Evolutionary conservation across 1,139 yeast species (phyloP), one percentile per base, ranked within the genome.

Genomic region (Geotrichum macrosporum): DNA sequence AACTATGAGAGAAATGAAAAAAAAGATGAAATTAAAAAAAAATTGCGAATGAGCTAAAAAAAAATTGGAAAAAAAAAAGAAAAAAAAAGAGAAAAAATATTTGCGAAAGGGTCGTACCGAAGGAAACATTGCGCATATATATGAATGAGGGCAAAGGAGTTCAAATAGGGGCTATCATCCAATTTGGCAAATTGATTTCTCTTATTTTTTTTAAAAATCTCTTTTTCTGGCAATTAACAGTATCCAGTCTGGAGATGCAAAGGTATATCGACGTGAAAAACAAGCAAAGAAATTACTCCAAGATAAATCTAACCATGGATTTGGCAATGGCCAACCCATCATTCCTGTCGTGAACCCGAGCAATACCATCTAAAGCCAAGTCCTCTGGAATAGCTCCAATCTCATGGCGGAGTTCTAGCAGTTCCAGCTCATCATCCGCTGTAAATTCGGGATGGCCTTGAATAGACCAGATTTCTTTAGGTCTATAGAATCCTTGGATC

Each of bases 361-460:
- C 35, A 16, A 53, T 33, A 1, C 59, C 60, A 15, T 58, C 60
- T 9, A 50, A 48, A 8, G 56, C 54, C 31, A 50, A 44, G 3
- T 56, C 57, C 15, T 56, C 57, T 3, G 49, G 29, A 36, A 59
- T 46, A 6, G 46, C 27, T 3, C 64, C 61, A 10, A 40, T 30
- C 15, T 50, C 49, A 5, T 47, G 50, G 10, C 63, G 51, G 1
- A 33, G 35, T 3, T 55, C 51, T 4, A 58, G 53, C 29, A 63
- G 44, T 4, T 46, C 52, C 54, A 57, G 50, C 59, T 68, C 61
- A 60, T 67, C 51, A 44, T 65, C 72, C 1, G 71, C 65, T 24
- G 69, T 60, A 58, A 84, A 87, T 61, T 87, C 96, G 0, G 96
- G 96, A 59, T 87, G 96, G 1, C 95, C 95, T 62, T 87, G 96